These are phyloP conservation scores for Monosporascus cannonballus DNA, from an alignment of 2,329 filamentous ascomycete species.

Conservation along the genomic window DNA sequence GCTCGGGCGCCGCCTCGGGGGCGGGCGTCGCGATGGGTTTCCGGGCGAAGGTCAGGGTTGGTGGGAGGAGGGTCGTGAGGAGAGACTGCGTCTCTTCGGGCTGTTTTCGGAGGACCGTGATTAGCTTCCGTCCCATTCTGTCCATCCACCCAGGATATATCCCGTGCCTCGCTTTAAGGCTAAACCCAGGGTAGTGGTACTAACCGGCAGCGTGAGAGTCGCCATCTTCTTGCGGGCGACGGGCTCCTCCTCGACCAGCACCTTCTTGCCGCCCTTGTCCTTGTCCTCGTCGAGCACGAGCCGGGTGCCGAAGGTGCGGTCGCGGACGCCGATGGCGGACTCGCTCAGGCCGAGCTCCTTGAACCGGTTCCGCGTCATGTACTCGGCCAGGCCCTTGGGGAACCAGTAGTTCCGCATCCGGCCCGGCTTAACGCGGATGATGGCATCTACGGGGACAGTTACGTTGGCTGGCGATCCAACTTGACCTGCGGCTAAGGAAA, in stretches of 20 bases:
- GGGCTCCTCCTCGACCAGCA: constrained; percentile 1
- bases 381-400: constrained; percentile 25
- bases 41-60: constrained; percentile 32
- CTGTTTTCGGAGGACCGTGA: constrained; percentile 13
- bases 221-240: constrained; percentile 19
- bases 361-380: constrained; percentile 28
- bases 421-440: constrained; percentile 28
- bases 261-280: constrained; percentile 2
- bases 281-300: constrained; percentile 10
- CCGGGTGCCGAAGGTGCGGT: constrained; percentile 24
- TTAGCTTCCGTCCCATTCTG: not conserved
- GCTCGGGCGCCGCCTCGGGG: constrained; percentile 7
- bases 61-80: constrained; percentile 29
- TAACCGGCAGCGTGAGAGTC: constrained; percentile 17
- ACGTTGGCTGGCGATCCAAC: not conserved
- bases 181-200: not conserved
- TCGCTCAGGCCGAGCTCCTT: constrained; percentile 24
- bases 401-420: constrained; percentile 30
- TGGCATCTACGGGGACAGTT: constrained; percentile 19
- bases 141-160: too few relatives aligned
- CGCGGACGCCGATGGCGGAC: constrained; percentile 26
- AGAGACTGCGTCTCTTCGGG: constrained; percentile 30
- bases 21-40: constrained; percentile 23
- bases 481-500: not conserved
- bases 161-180: too few relatives aligned